A percentile compares a stretch with the other conserved stretches of the same genome.
phyloP scores from a whole-genome alignment of 192 early-diverging fungal species.

The Backusella morwellensis region DNA sequence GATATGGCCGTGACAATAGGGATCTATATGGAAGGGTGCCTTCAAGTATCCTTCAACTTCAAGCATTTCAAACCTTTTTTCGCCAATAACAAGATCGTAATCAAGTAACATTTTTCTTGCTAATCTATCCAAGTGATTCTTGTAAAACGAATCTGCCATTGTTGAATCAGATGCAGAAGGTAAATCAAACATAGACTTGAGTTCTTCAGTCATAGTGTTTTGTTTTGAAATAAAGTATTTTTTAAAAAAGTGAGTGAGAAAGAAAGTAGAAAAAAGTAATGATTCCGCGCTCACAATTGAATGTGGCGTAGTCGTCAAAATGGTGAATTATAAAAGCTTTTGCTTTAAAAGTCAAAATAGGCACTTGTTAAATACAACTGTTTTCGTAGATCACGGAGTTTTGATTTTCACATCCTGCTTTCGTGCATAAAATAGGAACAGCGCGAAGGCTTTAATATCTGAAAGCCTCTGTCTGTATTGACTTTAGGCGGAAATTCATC shows the following conservation, averaged over 20 bases:
- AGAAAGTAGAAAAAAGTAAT: neutral
- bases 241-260: neutral
- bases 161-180: conserved; percentile 2
- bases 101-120: conserved; percentile 10
- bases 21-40: conserved; percentile 21
- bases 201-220: neutral
- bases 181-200: neutral
- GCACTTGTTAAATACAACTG: neutral
- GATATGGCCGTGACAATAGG: conserved; percentile 24
- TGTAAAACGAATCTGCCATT: conserved; percentile 11
- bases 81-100: conserved; percentile 14
- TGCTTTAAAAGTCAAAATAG: neutral
- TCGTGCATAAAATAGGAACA: neutral
- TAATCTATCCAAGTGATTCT: conserved; percentile 1
- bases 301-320: neutral
- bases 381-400: neutral
- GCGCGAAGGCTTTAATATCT: too few species aligned
- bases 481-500: too few species aligned
- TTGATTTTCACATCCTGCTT: neutral
- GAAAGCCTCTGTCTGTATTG: too few species aligned
- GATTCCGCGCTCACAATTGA: neutral
- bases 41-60: conserved; percentile 34
- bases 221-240: neutral
- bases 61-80: conserved; percentile 15
- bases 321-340: neutral